phyloP scores from a whole-genome alignment of 2,329 filamentous ascomycete genomes.

The Exophiala alcalophila region DNA sequence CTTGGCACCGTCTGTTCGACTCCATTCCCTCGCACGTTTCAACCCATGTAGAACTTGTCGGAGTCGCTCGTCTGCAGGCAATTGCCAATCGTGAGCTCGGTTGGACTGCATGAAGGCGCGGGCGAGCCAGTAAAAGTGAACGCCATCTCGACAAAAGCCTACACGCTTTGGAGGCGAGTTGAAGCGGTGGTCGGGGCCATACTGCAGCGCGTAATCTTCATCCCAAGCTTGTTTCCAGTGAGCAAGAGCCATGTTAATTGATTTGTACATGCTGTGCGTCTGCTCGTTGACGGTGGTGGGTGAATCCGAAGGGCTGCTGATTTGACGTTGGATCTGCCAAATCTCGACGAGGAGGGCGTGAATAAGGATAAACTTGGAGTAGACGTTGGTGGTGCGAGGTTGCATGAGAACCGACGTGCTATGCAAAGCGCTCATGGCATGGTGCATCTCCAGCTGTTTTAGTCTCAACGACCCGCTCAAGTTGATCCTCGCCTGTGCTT shows the following conservation, averaged over 20 bases:
- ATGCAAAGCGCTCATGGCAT: conserved; percentile 61
- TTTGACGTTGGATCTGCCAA: conserved; percentile 50
- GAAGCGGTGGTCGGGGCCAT: conserved; percentile 47
- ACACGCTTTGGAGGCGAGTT: conserved; percentile 51
- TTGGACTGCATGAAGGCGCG: conserved; percentile 63
- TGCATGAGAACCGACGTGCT: conserved; percentile 59
- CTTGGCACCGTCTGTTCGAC: conserved; percentile 61
- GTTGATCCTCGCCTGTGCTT: conserved; percentile 55
- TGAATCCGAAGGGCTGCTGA: conserved; percentile 25
- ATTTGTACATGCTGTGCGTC: conserved; percentile 48
- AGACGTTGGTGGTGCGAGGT: conserved; percentile 65
- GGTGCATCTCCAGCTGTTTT: conserved; percentile 63
- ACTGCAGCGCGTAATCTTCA: conserved; percentile 65
- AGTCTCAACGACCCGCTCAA: conserved; percentile 60
- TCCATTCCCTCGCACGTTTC: conserved; percentile 59
- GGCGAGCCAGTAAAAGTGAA: conserved; percentile 72
- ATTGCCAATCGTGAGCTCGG: conserved; percentile 52
- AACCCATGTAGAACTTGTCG: conserved; percentile 59
- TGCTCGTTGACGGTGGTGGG: conserved; percentile 48
- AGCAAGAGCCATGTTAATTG: conserved; percentile 56
- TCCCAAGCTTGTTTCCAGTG: conserved; percentile 74
- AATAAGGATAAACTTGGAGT: conserved; percentile 71
- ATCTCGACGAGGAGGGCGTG: conserved; percentile 66
- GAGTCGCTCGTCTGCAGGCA: conserved; percentile 59
- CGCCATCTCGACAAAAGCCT: conserved; percentile 68